Evolutionary conservation across 208 protist species (phyloP).

Genomic region (Crithidia thermophila): DNA sequence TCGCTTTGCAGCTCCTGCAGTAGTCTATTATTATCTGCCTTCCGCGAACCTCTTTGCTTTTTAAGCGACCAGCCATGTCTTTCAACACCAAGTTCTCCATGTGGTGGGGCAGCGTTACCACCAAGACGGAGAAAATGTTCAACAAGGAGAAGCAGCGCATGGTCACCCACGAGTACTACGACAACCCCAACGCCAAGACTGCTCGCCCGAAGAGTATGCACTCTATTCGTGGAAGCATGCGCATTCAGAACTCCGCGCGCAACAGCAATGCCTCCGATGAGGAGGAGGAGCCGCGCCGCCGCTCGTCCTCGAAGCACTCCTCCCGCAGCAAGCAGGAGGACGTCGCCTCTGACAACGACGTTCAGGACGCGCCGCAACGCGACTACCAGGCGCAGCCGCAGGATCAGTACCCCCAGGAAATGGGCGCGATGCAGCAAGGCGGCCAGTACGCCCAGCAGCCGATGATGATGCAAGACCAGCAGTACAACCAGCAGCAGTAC

Average conservation of each 20-base stretch:
- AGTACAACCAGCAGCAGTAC: constrained; percentile 3
- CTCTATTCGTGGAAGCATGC: constrained; percentile 47
- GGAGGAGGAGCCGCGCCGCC: not conserved
- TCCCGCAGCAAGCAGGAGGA: constrained; percentile 4
- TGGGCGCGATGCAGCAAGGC: not conserved
- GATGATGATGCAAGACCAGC: constrained; percentile 18
- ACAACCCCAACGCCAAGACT: constrained; percentile 45
- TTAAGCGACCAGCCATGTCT: constrained; percentile 32
- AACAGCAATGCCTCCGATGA: not conserved
- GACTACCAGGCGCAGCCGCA: constrained; percentile 6
- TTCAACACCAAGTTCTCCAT: constrained; percentile 70
- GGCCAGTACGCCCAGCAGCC: constrained; percentile 10
- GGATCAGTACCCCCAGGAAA: constrained; percentile 7
- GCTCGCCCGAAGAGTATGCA: constrained; percentile 50
- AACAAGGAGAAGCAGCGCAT: constrained; percentile 63
- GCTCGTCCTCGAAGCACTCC: constrained; percentile 9
- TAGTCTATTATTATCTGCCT: too few relatives aligned
- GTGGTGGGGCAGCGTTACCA: constrained; percentile 62
- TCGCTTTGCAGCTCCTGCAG: too few relatives aligned
- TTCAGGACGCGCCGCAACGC: not conserved
- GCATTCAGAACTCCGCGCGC: constrained; percentile 13
- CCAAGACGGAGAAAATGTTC: constrained; percentile 57
- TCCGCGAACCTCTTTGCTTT: not conserved
- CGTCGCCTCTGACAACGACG: not conserved
- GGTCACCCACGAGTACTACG: constrained; percentile 65